Evolutionary conservation across 768 basidiomycete species (phyloP).

Genomic region (Lactarius tabidus): DNA sequence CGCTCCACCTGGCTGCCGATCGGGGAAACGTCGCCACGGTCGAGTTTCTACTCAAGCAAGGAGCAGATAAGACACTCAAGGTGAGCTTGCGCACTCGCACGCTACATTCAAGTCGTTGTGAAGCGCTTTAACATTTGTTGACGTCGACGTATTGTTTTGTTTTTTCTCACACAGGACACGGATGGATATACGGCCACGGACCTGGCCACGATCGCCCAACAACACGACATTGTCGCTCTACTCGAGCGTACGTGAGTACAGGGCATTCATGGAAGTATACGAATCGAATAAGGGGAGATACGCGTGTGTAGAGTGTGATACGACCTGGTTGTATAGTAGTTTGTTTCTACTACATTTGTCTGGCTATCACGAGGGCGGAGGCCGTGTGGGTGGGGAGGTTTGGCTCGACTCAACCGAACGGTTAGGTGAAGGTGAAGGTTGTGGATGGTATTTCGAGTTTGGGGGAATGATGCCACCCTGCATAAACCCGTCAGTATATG

Average conservation of each 20-base stretch:
- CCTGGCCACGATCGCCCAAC: constrained; percentile 55
- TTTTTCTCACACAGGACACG: constrained; percentile 47
- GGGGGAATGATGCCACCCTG: constrained; percentile 63
- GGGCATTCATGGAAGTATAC: background rate
- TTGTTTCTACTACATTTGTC: background rate
- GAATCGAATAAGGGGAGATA: background rate
- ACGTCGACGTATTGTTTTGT: too few relatives aligned
- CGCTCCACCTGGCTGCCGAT: constrained; percentile 84
- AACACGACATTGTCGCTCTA: constrained; percentile 48
- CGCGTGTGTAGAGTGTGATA: background rate
- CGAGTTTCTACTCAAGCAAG: constrained; percentile 52
- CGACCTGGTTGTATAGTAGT: background rate
- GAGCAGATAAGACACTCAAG: constrained; percentile 62
- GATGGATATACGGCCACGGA: constrained; percentile 61
- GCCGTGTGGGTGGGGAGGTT: background rate
- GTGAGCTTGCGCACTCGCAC: constrained; percentile 36
- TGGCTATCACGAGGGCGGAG: constrained; percentile 9
- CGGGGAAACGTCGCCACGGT: constrained; percentile 63
- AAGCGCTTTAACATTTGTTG: background rate
- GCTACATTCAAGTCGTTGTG: background rate
- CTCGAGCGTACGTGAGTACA: constrained; percentile 25
- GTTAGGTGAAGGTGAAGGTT: constrained; percentile 12
- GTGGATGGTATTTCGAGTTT: constrained; percentile 52
- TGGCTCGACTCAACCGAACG: background rate
- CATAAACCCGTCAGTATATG: constrained; percentile 1